phyloP scores from a whole-genome alignment of 805 yeast species.

The Saccharomycopsis microspora region DNA sequence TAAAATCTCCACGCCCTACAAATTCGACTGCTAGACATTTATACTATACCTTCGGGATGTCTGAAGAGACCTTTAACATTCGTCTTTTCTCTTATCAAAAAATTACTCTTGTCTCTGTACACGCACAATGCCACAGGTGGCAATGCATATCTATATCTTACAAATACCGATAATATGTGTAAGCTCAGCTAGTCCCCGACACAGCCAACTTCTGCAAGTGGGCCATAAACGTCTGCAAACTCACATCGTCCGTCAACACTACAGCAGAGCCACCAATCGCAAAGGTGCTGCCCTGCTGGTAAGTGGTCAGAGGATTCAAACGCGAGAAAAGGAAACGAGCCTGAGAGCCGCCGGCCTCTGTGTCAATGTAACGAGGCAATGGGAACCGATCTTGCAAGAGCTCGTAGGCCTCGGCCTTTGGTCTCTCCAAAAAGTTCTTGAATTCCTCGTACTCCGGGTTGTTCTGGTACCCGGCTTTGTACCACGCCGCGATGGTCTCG shows the following conservation, averaged over 20 bases:
- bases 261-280: conserved; percentile 43
- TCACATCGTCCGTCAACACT: conserved; percentile 93
- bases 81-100: no score
- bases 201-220: conserved; percentile 91
- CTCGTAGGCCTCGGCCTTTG: conserved; percentile 55
- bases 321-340: conserved; percentile 63
- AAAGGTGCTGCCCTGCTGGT: conserved; percentile 25
- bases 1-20: no score
- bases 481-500: conserved; percentile 55
- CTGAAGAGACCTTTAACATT: no score
- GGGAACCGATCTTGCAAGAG: conserved; percentile 58
- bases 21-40: no score
- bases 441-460: conserved; percentile 48
- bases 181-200: conserved; percentile 23
- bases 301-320: conserved; percentile 53
- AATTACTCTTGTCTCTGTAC: neutral
- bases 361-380: conserved; percentile 59
- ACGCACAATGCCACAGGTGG: neutral
- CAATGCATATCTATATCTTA: neutral
- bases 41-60: no score
- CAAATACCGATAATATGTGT: neutral
- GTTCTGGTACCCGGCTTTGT: conserved; percentile 52
- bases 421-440: conserved; percentile 47
- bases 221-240: conserved; percentile 87
- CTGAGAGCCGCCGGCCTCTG: conserved; percentile 69